Conservation (phyloP, 768 basidiomycete genomes). For the Auricularia sp. region DNA sequence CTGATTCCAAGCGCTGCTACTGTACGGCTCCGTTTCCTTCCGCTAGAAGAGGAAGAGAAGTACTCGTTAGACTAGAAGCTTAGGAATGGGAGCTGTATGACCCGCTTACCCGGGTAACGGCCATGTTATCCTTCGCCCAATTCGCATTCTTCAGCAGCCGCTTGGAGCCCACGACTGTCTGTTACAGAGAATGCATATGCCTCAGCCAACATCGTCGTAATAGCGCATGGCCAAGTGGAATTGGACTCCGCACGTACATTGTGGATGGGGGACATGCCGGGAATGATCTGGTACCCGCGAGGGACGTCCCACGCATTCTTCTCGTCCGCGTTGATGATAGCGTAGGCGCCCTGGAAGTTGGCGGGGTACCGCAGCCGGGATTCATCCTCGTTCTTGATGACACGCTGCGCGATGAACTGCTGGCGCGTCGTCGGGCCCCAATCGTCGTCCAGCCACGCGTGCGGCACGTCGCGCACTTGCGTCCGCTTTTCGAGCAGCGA, state of each 20-base stretch:
- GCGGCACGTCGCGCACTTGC: constrained; percentile 35
- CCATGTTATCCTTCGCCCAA: constrained; percentile 56
- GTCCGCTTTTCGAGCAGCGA: constrained; percentile 43
- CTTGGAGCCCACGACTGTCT: constrained; percentile 52
- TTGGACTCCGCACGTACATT: constrained; percentile 23
- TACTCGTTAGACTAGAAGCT: neutral
- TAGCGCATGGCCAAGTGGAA: too few relatives aligned
- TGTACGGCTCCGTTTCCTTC: constrained; percentile 52
- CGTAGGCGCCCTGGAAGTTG: constrained; percentile 49
- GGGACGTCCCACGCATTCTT: constrained; percentile 48
- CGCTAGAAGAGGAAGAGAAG: constrained; percentile 16
- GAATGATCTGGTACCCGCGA: constrained; percentile 52
- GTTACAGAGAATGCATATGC: neutral
- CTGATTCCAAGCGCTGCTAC: constrained; percentile 52
- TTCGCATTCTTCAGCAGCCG: constrained; percentile 50
- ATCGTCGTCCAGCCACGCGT: constrained; percentile 49
- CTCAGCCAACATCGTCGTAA: too few relatives aligned
- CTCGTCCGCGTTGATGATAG: constrained; percentile 43
- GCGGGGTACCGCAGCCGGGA: constrained; percentile 38
- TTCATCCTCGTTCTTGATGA: constrained; percentile 42
- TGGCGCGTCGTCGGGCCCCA: constrained; percentile 48
- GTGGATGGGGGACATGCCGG: constrained; percentile 44
- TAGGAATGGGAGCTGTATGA: neutral
- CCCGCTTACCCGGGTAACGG: constrained; percentile 28
- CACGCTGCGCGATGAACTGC: constrained; percentile 38